phyloP scores from a whole-genome alignment of 371 early-diverging fungal species.

The Fennellomyces sp. region DNA sequence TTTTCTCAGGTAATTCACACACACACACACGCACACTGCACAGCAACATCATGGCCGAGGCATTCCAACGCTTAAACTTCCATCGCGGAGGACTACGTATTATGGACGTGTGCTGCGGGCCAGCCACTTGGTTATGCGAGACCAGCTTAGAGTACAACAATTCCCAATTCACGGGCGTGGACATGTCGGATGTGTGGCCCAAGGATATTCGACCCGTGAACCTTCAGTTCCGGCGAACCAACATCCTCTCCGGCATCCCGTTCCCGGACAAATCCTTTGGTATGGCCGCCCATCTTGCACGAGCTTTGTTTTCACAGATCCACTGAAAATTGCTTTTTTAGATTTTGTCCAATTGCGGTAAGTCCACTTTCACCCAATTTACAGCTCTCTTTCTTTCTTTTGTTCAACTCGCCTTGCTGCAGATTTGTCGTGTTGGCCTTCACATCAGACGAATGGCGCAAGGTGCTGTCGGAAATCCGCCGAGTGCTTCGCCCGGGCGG shows the following conservation, averaged over 20 bases:
- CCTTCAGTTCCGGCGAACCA: slow-evolving; percentile 31
- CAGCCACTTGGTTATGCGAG: slow-evolving; percentile 49
- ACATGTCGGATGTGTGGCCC: slow-evolving; percentile 44
- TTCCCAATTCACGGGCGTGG: slow-evolving; percentile 40
- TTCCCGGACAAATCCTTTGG: slow-evolving; percentile 44
- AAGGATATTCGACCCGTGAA: slow-evolving; percentile 41
- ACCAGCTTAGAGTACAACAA: slow-evolving; percentile 41
- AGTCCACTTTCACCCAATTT: background rate
- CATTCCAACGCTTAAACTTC: slow-evolving; percentile 29
- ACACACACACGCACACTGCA: too few relatives aligned
- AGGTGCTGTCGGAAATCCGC: slow-evolving; percentile 33
- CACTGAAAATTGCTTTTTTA: background rate
- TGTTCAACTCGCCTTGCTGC: background rate
- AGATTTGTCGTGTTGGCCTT: slow-evolving; percentile 37
- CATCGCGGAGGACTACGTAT: slow-evolving; percentile 23
- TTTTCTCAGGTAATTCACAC: background rate
- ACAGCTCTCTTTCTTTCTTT: background rate
- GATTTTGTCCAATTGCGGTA: slow-evolving; percentile 36
- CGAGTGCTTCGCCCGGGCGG: slow-evolving; percentile 42
- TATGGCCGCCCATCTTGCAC: slow-evolving; percentile 5
- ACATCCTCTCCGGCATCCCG: slow-evolving; percentile 35
- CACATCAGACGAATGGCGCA: slow-evolving; percentile 34
- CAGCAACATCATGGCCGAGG: slow-evolving; percentile 40
- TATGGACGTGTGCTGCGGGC: slow-evolving; percentile 45
- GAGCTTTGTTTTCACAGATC: background rate